Evolutionary conservation across 805 yeast species (phyloP).

Genomic region (Ogataea neopini): DNA sequence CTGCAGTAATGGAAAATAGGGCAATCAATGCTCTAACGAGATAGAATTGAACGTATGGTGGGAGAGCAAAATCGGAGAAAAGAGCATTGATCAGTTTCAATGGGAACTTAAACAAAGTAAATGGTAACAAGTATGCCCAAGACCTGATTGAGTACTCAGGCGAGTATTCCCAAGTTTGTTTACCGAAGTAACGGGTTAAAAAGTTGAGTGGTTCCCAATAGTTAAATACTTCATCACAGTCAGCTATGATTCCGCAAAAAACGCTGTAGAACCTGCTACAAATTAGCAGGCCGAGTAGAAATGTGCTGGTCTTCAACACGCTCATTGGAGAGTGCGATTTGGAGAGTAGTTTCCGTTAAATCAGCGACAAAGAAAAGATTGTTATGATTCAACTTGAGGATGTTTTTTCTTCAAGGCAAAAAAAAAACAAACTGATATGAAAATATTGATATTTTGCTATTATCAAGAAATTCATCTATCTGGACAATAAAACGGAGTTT

Average conservation of each 20-base stretch:
- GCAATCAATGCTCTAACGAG: constrained; percentile 49
- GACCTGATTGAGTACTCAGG: constrained; percentile 87
- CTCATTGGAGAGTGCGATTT: not conserved
- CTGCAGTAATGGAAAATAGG: constrained; percentile 46
- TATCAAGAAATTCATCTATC: too few relatives aligned
- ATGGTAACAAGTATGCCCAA: constrained; percentile 71
- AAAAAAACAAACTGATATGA: not conserved
- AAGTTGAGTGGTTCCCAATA: constrained; percentile 94
- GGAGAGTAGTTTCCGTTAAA: not conserved
- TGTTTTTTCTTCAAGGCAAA: not conserved
- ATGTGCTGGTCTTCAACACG: constrained; percentile 5
- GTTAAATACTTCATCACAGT: constrained; percentile 90
- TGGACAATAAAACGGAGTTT: too few relatives aligned
- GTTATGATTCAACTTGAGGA: not conserved
- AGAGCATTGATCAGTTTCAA: constrained; percentile 14
- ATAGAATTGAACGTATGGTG: constrained; percentile 47
- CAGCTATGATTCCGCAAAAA: constrained; percentile 69
- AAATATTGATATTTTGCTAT: not conserved
- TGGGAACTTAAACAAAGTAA: constrained; percentile 31
- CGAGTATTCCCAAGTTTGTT: constrained; percentile 96
- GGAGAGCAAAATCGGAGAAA: constrained; percentile 10
- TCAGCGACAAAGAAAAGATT: not conserved
- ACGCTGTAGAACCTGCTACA: constrained; percentile 41
- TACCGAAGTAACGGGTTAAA: constrained; percentile 77
- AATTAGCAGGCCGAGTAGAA: constrained; percentile 26